Evolutionary conservation across 2,329 filamentous ascomycete species (phyloP), one percentile per base, ranked within the genome.

Genomic region (Calonectria leucothoes): DNA sequence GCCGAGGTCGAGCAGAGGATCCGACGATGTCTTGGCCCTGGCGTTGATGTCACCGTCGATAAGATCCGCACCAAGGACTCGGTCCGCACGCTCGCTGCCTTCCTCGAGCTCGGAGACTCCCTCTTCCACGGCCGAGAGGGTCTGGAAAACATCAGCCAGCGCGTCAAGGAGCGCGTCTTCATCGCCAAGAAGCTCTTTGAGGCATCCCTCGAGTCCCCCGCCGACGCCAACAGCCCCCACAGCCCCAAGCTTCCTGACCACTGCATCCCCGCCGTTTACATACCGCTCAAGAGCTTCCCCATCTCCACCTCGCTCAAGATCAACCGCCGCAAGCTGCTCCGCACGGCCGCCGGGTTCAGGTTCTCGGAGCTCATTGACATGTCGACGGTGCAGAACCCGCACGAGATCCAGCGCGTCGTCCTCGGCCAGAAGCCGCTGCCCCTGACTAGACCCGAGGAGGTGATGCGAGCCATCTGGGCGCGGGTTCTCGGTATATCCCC

Each of bases 231-330:
- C n/a, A n/a, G 64, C 1, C 66, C 72, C 23, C 39, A 52, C 4
- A 66, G 25, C 1, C 70, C 71, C 20, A 65, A 76, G 2, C 81
- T 88, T 4, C 83, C 87, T 0, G 77, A 79, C 2, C 82, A 86
- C 65, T 86, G 86, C 78, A 82, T 89, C n/a, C 89, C 89, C 0
- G 82, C 84, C 1, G 82, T 87, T 3, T 90, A 88, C 63, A 84
- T 91, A 3, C 89, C 89, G 0, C 81, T 91, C 27, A 84, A 84
- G 57, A 78, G 83, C 14, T 83, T 91, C 25, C 89, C 89, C 0
- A 77, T 90, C 27, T 89, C 88, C 0, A 82, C 85, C 0, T 88
- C 88, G 0, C 83, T 90, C 66, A 88, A 91, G 75, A 84, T 90
- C 49, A 87, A 90, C 75, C 84, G 88, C 2, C 82, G 85, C 23